Conservation (phyloP, 2,329 filamentous ascomycete species). For the Cladosporium cucumerinum region DNA sequence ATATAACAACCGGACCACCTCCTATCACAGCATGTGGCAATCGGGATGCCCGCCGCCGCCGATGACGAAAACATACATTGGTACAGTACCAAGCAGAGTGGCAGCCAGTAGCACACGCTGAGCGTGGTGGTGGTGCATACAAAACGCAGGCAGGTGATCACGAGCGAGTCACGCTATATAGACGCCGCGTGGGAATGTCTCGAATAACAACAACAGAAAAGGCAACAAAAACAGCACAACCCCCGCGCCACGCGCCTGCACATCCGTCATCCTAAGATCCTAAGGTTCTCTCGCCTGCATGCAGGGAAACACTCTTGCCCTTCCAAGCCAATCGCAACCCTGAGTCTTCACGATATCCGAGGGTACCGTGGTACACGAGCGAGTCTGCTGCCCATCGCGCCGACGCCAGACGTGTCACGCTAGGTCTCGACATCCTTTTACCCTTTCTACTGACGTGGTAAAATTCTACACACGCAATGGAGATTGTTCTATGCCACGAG, state of each 20-base stretch:
- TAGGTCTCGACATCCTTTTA: not conserved
- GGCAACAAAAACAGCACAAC: not conserved
- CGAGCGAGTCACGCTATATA: not conserved
- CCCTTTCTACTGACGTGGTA: not conserved
- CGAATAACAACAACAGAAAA: not conserved
- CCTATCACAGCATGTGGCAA: not conserved
- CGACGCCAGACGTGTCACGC: slow-evolving; percentile 12
- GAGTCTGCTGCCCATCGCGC: slow-evolving; percentile 2
- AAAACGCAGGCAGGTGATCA: not conserved
- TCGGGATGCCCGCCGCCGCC: slow-evolving; percentile 1
- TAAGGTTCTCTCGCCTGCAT: not conserved
- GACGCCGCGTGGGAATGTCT: slow-evolving; percentile 3
- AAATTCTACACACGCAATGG: not conserved
- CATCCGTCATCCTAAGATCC: slow-evolving; percentile 12
- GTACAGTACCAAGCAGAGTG: not conserved
- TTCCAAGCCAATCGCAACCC: slow-evolving; percentile 3
- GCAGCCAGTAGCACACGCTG: not conserved
- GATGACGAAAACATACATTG: not conserved
- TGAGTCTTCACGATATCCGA: not conserved
- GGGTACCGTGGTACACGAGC: not conserved
- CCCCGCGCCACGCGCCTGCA: slow-evolving; percentile 13
- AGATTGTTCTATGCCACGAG: not conserved
- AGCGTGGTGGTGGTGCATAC: not conserved
- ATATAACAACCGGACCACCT: not conserved
- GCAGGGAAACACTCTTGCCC: not conserved